Base-by-base conservation (phyloP, 1,284 basidiomycete genomes). In the Cryptococcus jaspeensis region DNA sequence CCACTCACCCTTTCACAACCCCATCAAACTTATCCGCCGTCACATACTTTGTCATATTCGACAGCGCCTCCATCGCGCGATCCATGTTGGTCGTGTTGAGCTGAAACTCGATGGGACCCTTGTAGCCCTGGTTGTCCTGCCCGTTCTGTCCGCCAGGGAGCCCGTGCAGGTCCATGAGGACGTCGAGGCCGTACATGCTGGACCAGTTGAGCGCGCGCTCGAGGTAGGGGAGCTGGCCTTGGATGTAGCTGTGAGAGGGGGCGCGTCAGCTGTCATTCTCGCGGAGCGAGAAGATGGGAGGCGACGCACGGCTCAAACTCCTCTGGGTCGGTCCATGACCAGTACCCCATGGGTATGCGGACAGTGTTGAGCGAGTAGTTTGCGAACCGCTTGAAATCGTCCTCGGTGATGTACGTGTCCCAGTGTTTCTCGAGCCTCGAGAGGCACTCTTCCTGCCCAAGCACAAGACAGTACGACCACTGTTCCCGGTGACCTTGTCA, bases 1-100 rank as follows among this genome's bases (percentile, higher is more conserved):
- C 36, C 25, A 64, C 65, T 58, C 51, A 66, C 63, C 66, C 64
- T 38, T 72, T 72, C 44, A 73, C 70, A 23, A 74, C 67, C 1
- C 70, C 72, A 12, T 59, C 55, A 46, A 65, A 74, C 39, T 65
- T 58, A 5, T 62, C 60, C 36, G 61, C 46, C 3, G 70, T 72
- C 16, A 69, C 68, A 28, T 58, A 64, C 16, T 47, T 35, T 2
- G 82, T 83, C 56, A 92, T 81, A 8, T 70, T 63, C 37, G 53
- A 58, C 28, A 74, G 42, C 16, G 70, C 70, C 23, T 63, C 58
- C 50, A 74, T 51, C 4, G 64, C 63, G 28, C 72, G 59, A 23
- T 72, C 68, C 46, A 70, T 55, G 51, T 72, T 74, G 32, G 66
- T 66, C 23, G 50, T 38, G 49, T 71, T 69, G 36, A 58, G 53